Evolutionary conservation across 768 basidiomycete species (phyloP), one percentile per base, ranked within the genome.

Genomic region (Termitomyces eurrhizus): DNA sequence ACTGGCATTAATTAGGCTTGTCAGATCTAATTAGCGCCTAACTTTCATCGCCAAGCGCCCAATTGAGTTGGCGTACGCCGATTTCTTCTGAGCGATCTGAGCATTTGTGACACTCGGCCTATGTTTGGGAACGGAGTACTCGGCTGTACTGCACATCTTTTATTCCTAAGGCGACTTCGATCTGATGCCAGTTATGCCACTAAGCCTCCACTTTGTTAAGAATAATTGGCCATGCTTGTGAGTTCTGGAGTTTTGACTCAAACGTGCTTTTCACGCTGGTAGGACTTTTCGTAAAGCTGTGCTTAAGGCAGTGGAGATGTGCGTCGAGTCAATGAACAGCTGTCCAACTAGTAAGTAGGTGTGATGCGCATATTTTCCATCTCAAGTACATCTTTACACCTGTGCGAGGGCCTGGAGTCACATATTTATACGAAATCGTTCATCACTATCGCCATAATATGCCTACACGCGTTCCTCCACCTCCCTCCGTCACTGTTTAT

Each of bases 391-490:
- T 29, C 56, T 57, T 63, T 53, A 32, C 53, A 46, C 42, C 58
- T 37, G 26, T 56, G 35, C 32, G 13, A 13, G 29, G 11, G 29
- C 29, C 1, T 7, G 4, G 12, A 48, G 7, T 21, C 14, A 24
- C 6, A 7, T 60, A 63, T 49, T n/a, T n/a, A 57, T 55, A 52
- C n/a, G 13, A 16, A 7, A 16, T 36, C 6, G 13, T 33, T 2
- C 24, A 50, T 3, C 9, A 13, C 5, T 21, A n/a, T 57, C 35
- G 7, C 18, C 26, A 32, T 42, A 33, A 3, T 8, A 64, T 65
- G 64, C 66, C 62, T 1, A 58, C 36, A 0, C 51, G 41, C 35
- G 33, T n/a, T n/a, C n/a, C n/a, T n/a, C n/a, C n/a, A n/a, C n/a
- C n/a, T n/a, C n/a, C n/a, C n/a, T n/a, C n/a, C n/a, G n/a, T n/a